Percentiles rank a stretch among this genome's conserved stretches.
phyloP scores from a whole-genome alignment of 2,329 filamentous ascomycete genomes.

The Coniella lustricola region DNA sequence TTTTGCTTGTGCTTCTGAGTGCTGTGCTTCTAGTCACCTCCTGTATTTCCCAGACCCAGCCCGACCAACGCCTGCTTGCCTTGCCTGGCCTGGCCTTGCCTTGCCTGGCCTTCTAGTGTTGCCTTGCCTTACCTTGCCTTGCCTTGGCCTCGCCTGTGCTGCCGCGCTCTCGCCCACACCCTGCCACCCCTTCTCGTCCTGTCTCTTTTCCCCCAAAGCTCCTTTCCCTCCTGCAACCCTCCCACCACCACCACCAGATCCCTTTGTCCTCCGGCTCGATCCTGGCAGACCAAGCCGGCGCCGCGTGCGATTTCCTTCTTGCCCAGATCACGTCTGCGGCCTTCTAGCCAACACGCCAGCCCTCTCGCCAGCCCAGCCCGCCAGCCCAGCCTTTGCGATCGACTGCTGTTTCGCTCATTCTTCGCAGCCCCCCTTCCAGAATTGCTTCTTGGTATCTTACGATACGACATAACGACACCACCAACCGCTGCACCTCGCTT shows the following conservation, averaged over 20 bases:
- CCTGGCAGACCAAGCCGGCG: slow-evolving; percentile 7
- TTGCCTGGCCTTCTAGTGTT: too few species aligned
- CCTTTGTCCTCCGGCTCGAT: slow-evolving; percentile 1
- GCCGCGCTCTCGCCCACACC: not conserved
- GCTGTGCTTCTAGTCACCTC: too few species aligned
- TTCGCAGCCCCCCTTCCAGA: not conserved
- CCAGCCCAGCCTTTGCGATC: not conserved
- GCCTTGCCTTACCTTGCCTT: not conserved
- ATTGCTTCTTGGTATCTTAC: slow-evolving; percentile 8
- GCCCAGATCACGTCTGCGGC: slow-evolving; percentile 2
- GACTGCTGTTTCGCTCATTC: not conserved
- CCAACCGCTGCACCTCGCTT: not conserved
- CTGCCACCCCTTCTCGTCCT: not conserved
- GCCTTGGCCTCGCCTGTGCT: not conserved
- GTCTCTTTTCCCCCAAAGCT: not conserved
- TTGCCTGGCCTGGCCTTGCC: not conserved
- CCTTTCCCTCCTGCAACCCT: slow-evolving; percentile 4
- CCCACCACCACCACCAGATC: not conserved
- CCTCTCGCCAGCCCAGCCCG: not conserved
- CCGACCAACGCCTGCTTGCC: too few species aligned
- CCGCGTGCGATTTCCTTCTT: slow-evolving; percentile 1
- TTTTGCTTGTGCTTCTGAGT: too few species aligned
- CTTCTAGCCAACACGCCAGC: not conserved
- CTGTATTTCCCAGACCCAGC: not conserved
- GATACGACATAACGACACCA: not conserved